phyloP scores from a whole-genome alignment of 495 filamentous ascomycete genomes.

The Sporormia fimetaria region DNA sequence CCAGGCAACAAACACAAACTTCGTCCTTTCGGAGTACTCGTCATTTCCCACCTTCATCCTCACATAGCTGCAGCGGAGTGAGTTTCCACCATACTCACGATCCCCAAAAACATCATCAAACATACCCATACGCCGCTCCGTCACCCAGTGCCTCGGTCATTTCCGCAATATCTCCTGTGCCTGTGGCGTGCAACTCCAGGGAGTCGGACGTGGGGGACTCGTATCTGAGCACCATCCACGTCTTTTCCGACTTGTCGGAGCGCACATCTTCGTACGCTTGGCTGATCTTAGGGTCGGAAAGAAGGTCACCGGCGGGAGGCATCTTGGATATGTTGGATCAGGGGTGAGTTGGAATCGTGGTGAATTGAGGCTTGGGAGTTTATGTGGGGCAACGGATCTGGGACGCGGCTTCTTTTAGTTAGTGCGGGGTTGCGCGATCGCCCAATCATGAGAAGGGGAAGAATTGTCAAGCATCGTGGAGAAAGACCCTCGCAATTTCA shows the following conservation, averaged over 20 bases:
- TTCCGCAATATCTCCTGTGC: slow-evolving; percentile 42
- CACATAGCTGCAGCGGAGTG: no score
- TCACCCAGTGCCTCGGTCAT: slow-evolving; percentile 37
- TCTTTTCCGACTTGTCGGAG: slow-evolving; percentile 44
- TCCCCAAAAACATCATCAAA: no score
- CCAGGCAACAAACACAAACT: slow-evolving; percentile 48
- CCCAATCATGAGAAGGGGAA: no score
- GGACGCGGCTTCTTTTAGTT: no score
- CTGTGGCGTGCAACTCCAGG: slow-evolving; percentile 38
- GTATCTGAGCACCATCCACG: slow-evolving; percentile 48
- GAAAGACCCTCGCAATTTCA: no score
- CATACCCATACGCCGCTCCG: slow-evolving; percentile 48
- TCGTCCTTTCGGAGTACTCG: slow-evolving; percentile 46
- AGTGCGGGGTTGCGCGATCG: no score
- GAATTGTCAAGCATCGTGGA: no score
- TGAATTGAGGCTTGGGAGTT: no score
- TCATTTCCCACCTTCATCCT: slow-evolving; percentile 50
- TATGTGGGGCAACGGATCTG: no score
- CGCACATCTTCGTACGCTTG: slow-evolving; percentile 29
- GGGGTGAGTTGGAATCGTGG: no score
- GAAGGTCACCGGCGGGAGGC: slow-evolving; percentile 10
- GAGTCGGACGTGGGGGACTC: slow-evolving; percentile 37
- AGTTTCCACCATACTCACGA: no score
- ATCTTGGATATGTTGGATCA: no score
- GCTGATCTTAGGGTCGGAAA: slow-evolving; percentile 13